These are phyloP conservation scores for Phytophthora kernoviae DNA, from an alignment of 352 stramenopile species.

Conservation along the genomic window DNA sequence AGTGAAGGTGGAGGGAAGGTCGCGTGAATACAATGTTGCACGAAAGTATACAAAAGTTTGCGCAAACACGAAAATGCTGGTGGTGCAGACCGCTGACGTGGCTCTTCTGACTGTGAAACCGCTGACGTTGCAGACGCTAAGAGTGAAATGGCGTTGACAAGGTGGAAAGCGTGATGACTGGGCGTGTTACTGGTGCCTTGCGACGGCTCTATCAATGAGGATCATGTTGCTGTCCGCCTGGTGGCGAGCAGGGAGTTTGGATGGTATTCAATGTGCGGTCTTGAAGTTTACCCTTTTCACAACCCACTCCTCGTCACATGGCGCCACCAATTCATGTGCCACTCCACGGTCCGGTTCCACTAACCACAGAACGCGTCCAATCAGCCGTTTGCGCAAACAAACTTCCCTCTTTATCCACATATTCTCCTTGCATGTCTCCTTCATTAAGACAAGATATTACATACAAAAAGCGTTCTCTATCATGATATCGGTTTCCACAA, in stretches of 20 bases:
- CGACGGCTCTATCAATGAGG: too few relatives aligned
- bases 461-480: conserved; percentile 11
- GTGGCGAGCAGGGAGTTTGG: neutral
- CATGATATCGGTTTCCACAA: neutral
- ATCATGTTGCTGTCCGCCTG: too few relatives aligned
- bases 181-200: too few relatives aligned
- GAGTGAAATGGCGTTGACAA: neutral
- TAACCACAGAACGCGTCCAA: neutral
- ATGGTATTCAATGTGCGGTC: neutral
- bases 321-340: conserved; percentile 1
- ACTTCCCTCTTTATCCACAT: neutral
- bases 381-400: conserved; percentile 31
- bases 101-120: neutral
- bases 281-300: neutral
- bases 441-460: neutral
- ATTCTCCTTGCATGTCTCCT: neutral
- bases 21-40: conserved; percentile 17
- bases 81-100: conserved; percentile 7
- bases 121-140: neutral
- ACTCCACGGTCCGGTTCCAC: neutral
- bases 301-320: conserved; percentile 20
- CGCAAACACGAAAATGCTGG: conserved; percentile 29
- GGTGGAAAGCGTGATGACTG: neutral
- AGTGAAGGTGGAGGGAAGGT: conserved; percentile 7
- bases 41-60: conserved; percentile 35